Evolutionary conservation across 139 green algal species (phyloP).

Genomic region (Tetradesmus obliquus): DNA sequence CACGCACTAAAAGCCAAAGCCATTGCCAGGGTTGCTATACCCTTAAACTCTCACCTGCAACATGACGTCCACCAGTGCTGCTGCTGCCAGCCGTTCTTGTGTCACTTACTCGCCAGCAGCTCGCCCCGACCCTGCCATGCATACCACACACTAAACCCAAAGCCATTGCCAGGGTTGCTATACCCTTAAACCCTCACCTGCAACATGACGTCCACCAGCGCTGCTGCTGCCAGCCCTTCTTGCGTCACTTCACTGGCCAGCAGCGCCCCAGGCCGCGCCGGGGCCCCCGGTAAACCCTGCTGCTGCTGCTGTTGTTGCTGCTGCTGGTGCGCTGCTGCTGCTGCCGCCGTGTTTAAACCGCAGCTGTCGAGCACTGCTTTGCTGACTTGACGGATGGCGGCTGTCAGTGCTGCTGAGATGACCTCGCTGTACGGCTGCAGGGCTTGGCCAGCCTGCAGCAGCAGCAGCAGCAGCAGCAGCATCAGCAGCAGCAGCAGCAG

Average conservation of each 20-base stretch:
- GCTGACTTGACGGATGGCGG: not conserved
- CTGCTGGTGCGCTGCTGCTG: conserved; percentile 9
- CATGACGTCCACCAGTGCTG: conserved; percentile 63
- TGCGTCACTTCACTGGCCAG: conserved; percentile 56
- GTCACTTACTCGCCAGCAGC: conserved; percentile 34
- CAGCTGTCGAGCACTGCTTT: conserved; percentile 16
- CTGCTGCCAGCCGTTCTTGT: conserved; percentile 58
- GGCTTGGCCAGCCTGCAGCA: conserved; percentile 16
- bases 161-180: not conserved
- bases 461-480: not conserved
- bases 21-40: no score
- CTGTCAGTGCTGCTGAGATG: conserved; percentile 21
- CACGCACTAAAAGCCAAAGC: not conserved
- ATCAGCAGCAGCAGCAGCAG: not conserved
- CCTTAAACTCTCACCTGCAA: conserved; percentile 49
- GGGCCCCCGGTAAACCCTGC: not conserved
- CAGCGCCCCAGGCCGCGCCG: not conserved
- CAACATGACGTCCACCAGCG: conserved; percentile 64
- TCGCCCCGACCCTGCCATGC: not conserved
- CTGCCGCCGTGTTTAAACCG: not conserved
- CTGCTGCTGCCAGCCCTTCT: conserved; percentile 59
- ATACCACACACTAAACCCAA: not conserved
- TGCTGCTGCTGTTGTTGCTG: conserved; percentile 37
- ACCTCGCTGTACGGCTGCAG: conserved; percentile 43
- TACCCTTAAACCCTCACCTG: conserved; percentile 39